Evolutionary conservation across 371 early-diverging fungal species (phyloP).

Genomic region (Choanephora cucurbitarum): DNA sequence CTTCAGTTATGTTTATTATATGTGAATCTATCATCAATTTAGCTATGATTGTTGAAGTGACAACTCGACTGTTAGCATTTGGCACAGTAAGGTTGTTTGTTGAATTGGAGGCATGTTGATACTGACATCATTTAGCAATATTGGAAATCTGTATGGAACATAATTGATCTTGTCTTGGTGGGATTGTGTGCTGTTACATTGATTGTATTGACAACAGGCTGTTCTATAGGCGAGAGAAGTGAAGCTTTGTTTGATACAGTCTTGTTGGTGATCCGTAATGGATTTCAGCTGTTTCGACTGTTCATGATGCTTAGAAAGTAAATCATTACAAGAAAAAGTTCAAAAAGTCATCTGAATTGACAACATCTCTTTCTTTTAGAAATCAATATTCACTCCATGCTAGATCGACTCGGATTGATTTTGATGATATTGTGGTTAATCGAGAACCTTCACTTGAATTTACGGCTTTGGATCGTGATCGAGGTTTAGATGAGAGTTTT

Average conservation of each 20-base stretch:
- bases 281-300: conserved; percentile 67
- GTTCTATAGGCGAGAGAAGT: conserved; percentile 55
- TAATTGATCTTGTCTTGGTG: conserved; percentile 70
- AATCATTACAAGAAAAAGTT: conserved; percentile 19
- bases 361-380: too few species aligned
- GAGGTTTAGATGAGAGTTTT: conserved; percentile 43
- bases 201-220: conserved; percentile 65
- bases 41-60: conserved; percentile 76
- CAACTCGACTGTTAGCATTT: conserved; percentile 66
- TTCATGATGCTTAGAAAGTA: conserved; percentile 74
- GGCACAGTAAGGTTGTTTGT: conserved; percentile 53
- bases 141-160: conserved; percentile 77
- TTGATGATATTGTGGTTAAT: conserved; percentile 37
- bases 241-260: conserved; percentile 75
- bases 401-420: conserved; percentile 48
- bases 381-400: conserved; percentile 49
- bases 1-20: conserved; percentile 52
- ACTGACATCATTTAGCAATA: conserved; percentile 50
- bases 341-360: too few species aligned
- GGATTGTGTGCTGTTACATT: conserved; percentile 69
- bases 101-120: neutral
- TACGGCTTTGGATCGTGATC: conserved; percentile 35
- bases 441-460: conserved; percentile 45
- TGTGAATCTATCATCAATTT: conserved; percentile 74
- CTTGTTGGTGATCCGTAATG: conserved; percentile 71